phyloP scores from a whole-genome alignment of 306 rosid genomes.

The Elaeagnus macrophylla region DNA sequence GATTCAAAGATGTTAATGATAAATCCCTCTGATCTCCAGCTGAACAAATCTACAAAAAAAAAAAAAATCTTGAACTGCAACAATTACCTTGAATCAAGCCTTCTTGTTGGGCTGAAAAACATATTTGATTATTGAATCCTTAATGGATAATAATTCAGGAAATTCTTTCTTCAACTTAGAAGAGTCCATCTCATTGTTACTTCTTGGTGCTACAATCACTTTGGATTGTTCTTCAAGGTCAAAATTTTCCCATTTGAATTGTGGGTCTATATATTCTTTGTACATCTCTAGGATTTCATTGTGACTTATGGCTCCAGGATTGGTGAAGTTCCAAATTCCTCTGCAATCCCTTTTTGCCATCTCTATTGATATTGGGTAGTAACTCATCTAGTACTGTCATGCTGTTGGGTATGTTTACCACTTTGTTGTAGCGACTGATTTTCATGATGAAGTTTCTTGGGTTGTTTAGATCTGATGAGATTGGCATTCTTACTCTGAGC shows the following conservation, averaged over 20 bases:
- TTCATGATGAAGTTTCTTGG: constrained; percentile 74
- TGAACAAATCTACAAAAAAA: no score
- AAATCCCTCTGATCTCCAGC: no score
- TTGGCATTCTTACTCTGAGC: constrained; percentile 66
- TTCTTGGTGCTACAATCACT: constrained; percentile 57
- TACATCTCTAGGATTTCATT: constrained; percentile 56
- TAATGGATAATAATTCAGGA: constrained; percentile 44
- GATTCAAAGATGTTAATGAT: no score
- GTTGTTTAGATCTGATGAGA: constrained; percentile 61
- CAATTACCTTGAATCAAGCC: constrained; percentile 21
- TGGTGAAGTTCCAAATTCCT: constrained; percentile 80
- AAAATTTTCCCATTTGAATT: constrained; percentile 54
- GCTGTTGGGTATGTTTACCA: constrained; percentile 65
- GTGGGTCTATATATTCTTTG: constrained; percentile 45
- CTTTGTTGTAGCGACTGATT: constrained; percentile 47
- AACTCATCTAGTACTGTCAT: constrained; percentile 74
- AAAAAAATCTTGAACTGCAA: no score
- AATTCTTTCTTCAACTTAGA: constrained; percentile 54
- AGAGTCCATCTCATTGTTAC: constrained; percentile 66
- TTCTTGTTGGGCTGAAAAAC: constrained; percentile 61
- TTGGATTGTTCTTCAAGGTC: constrained; percentile 54
- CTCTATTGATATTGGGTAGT: constrained; percentile 56
- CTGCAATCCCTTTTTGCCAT: constrained; percentile 55
- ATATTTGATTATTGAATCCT: constrained; percentile 48
- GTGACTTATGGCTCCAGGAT: constrained; percentile 69